These are phyloP conservation scores for Neotropicomus parvogracilis DNA, from an alignment of 1,284 basidiomycete species.

Conservation along the genomic window DNA sequence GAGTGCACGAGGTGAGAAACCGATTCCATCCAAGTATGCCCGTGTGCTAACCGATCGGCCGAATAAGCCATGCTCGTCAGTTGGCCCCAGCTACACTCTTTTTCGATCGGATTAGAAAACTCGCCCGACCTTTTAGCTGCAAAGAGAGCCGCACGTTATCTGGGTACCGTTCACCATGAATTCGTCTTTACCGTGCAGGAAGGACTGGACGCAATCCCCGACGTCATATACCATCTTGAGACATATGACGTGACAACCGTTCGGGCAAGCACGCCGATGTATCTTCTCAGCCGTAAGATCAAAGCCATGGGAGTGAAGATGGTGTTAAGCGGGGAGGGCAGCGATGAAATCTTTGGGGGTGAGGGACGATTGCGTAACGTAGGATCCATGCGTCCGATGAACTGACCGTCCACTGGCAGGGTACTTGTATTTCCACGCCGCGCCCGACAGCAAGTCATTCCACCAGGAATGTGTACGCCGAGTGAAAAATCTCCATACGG, in stretches of 20 bases:
- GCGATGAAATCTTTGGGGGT: slow-evolving; percentile 97
- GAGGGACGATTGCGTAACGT: slow-evolving; percentile 16
- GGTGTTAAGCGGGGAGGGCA: slow-evolving; percentile 97
- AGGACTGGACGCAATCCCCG: slow-evolving; percentile 94
- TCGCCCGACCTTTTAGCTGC: slow-evolving; percentile 96
- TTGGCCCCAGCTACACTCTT: slow-evolving; percentile 98
- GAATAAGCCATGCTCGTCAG: slow-evolving; percentile 67
- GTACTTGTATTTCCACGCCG: slow-evolving; percentile 99
- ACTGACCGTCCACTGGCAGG: slow-evolving; percentile 44
- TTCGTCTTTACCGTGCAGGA: slow-evolving; percentile 99
- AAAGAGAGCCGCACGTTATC: slow-evolving; percentile 87
- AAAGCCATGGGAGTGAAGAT: slow-evolving; percentile 99
- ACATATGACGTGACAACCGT: slow-evolving; percentile 99
- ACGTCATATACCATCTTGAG: slow-evolving; percentile 98
- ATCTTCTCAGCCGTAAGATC: slow-evolving; percentile 95
- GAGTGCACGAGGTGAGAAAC: slow-evolving; percentile 50
- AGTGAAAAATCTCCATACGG: slow-evolving; percentile 97
- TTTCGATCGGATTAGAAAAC: slow-evolving; percentile 93
- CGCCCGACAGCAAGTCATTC: slow-evolving; percentile 85
- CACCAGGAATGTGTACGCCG: slow-evolving; percentile 95
- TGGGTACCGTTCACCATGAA: slow-evolving; percentile 97
- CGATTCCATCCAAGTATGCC: neutral
- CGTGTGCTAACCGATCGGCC: slow-evolving; percentile 1
- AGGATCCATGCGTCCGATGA: neutral
- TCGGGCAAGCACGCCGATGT: slow-evolving; percentile 97